Evolutionary conservation across 495 filamentous ascomycete genomes (phyloP), one percentile per base, ranked within the genome.

Genomic region (Cetradonia linearis): DNA sequence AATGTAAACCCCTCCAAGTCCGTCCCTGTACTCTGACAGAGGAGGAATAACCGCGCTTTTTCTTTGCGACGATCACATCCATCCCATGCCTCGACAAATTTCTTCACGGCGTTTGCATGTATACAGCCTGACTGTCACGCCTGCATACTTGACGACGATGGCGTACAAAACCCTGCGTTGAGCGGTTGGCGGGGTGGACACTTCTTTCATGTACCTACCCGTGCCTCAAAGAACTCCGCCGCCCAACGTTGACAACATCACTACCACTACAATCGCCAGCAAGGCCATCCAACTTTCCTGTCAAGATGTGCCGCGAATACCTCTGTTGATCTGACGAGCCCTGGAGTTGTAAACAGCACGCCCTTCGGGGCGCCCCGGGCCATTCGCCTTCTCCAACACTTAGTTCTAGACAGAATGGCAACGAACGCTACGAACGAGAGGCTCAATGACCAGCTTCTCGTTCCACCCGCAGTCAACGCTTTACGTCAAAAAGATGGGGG

Each of bases 381-480:
- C n/a, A 37, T 33, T 46, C 42, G 62, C 46, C 61, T 61, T n/a
- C 34, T 23, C 20, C 37, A 46, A 27, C 31, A 31, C 23, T n/a
- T 20, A 34, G 6, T 40, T 36, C 40, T 38, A 18, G 36, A 55
- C 38, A 47, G 38, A 23, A 65, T 62, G 63, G 31, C 63, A 20
- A 27, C 47, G 14, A 54, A 36, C 73, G 31, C 63, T 25, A 27
- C 47, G 14, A 54, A 36, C 73, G 75, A 66, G 69, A 66, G 65
- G 55, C 62, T 70, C 55, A 73, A 67, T 62, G 67, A 68, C 40
- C 72, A 76, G 63, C 74, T 71, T 60, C 77, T 81, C 57, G 71
- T 74, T 55, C 76, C 77, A 52, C 78, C 78, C 36, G 74, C 74
- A 50, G 77, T 84, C 16, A 73, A 72, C 55, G 79, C 81, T 63